Evolutionary conservation across 2,329 filamentous ascomycete genomes (phyloP).

Genomic region (Fusarium transvaalense): DNA sequence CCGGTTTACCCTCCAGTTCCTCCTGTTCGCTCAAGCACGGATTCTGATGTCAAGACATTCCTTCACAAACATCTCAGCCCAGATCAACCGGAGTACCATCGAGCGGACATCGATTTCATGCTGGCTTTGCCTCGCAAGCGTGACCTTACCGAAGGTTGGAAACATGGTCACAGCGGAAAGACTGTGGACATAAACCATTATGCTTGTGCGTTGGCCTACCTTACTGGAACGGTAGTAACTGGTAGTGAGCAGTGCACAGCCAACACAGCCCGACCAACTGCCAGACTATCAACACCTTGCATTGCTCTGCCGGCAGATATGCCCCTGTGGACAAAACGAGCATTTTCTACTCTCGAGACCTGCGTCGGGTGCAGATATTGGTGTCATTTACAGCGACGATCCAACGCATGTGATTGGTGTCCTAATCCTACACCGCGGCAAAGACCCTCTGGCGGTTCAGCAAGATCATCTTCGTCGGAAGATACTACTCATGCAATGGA

Average conservation of each 20-base stretch:
- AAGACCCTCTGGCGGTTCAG: neutral
- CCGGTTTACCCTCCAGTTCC: neutral
- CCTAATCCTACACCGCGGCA: neutral
- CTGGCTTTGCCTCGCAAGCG: conserved; percentile 42
- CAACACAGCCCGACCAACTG: conserved; percentile 15
- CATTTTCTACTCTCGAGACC: conserved; percentile 38
- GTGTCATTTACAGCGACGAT: conserved; percentile 40
- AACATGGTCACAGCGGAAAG: conserved; percentile 35
- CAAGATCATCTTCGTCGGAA: conserved; percentile 11
- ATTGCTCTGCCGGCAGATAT: conserved; percentile 45
- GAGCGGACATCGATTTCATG: conserved; percentile 47
- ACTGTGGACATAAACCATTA: conserved; percentile 45
- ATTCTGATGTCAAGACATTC: conserved; percentile 30
- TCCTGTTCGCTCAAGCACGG: neutral
- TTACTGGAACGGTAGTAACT: conserved; percentile 48
- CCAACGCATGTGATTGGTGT: conserved; percentile 48
- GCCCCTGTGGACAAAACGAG: conserved; percentile 24
- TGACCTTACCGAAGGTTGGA: conserved; percentile 47
- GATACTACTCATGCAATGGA: conserved; percentile 18
- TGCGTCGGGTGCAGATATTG: conserved; percentile 53
- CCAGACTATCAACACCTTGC: conserved; percentile 48
- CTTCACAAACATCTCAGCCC: conserved; percentile 42
- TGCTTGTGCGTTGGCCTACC: conserved; percentile 51
- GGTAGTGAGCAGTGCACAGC: conserved; percentile 38
- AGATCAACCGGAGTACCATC: conserved; percentile 33